Evolutionary conservation across 106 monocot genomes (phyloP).

Genomic region (Dioscorea zingiberensis): DNA sequence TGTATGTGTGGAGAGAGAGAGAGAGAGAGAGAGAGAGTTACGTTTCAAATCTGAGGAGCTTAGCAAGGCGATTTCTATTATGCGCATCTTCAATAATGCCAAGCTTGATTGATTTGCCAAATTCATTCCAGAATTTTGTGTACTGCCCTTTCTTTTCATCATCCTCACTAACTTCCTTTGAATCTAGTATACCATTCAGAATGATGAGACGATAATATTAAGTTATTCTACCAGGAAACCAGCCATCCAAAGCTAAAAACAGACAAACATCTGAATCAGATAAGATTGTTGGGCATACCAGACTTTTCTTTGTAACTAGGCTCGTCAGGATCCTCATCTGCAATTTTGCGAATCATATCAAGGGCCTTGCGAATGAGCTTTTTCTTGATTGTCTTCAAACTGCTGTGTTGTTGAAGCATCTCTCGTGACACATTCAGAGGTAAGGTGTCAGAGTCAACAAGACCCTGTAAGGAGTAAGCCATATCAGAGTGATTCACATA

Average conservation of each 20-base stretch:
- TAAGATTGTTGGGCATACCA: slow-evolving; percentile 26
- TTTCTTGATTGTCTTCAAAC: slow-evolving; percentile 97
- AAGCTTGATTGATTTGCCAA: slow-evolving; percentile 96
- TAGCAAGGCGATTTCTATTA: slow-evolving; percentile 94
- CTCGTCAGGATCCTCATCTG: slow-evolving; percentile 98
- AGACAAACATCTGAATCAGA: too few relatives aligned
- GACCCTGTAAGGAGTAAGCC: slow-evolving; percentile 46
- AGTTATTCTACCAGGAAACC: too few relatives aligned
- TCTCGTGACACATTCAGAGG: slow-evolving; percentile 97
- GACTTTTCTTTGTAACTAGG: slow-evolving; percentile 48
- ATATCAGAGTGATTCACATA: neutral
- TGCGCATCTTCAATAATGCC: slow-evolving; percentile 97
- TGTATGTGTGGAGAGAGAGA: neutral
- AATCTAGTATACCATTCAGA: slow-evolving; percentile 11
- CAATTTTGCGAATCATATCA: slow-evolving; percentile 91
- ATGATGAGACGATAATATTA: neutral
- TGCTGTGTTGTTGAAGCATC: slow-evolving; percentile 96
- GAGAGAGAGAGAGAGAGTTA: slow-evolving; percentile 3
- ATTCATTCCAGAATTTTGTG: slow-evolving; percentile 95
- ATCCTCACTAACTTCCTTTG: slow-evolving; percentile 46
- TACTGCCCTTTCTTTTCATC: slow-evolving; percentile 92
- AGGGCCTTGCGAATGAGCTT: slow-evolving; percentile 95
- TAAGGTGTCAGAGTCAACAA: slow-evolving; percentile 94
- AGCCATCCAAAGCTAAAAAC: too few relatives aligned
- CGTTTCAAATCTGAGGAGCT: slow-evolving; percentile 98